Base-by-base conservation (phyloP, 257 asterid genomes). In the Striga asiatica region DNA sequence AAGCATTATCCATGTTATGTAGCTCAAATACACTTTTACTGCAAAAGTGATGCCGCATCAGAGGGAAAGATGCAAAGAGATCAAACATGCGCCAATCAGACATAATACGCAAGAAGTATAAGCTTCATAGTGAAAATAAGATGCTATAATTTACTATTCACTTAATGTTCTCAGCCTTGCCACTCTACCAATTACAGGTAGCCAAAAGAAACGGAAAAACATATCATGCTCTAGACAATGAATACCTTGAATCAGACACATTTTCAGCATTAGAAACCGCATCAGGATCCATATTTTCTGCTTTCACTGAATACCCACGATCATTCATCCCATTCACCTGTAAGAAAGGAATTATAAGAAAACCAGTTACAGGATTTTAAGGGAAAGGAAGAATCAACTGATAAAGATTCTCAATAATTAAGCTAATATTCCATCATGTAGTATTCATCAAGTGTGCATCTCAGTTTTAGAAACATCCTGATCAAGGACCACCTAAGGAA, bases 291-390 rank as follows among this genome's bases (percentile, higher is more conserved):
- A 67, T 22, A 56, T 64, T 69, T 53, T 61, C 72, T 61, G 88
- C 14, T 65, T 61, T 66, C 46, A 55, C 57, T 41, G 73, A 62
- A 56, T 68, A 67, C 13, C 63, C 43, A n/a, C 41, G 66, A 61
- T 24, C 54, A 60, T 70, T 64, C 18, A 61, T 60, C 68, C 63
- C 69, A 66, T 59, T 66, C 70, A 65, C 60, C 82, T 71, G 71
- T 24, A 32, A 66, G 35, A n/a, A n/a, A n/a, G n/a, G n/a, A n/a
- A n/a, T n/a, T n/a, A n/a, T n/a, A n/a, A n/a, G n/a, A n/a, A n/a
- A n/a, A n/a, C n/a, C n/a, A n/a, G n/a, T n/a, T n/a, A n/a, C n/a
- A n/a, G n/a, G n/a, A n/a, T n/a, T n/a, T n/a, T n/a, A n/a, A n/a
- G n/a, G n/a, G n/a, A n/a, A n/a, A n/a, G n/a, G n/a, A n/a, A n/a